These are phyloP conservation scores for Hygrophorus pudorinus DNA, from an alignment of 768 basidiomycete genomes.

Conservation along the genomic window DNA sequence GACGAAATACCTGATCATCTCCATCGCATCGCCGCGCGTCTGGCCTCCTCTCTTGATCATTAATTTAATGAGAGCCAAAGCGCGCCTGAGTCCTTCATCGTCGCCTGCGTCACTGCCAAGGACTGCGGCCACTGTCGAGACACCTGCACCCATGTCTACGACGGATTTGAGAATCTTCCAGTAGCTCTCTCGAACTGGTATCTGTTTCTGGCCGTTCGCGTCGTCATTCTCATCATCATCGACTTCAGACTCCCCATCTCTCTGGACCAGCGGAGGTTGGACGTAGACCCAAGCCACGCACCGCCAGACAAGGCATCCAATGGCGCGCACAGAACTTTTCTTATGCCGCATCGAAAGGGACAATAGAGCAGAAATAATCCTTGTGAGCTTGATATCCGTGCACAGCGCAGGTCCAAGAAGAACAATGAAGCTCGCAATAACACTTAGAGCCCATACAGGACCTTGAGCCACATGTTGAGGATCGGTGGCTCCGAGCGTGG, in stretches of 20 bases:
- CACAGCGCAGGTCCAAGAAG: slow-evolving; percentile 51
- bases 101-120: slow-evolving; percentile 28
- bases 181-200: slow-evolving; percentile 19
- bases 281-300: slow-evolving; percentile 56
- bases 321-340: slow-evolving; percentile 52
- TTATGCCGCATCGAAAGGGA: slow-evolving; percentile 48
- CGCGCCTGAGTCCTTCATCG: slow-evolving; percentile 35
- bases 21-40: slow-evolving; percentile 45
- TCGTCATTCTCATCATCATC: slow-evolving; percentile 12
- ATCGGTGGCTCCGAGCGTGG: slow-evolving; percentile 45
- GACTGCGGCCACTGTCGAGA: slow-evolving; percentile 45
- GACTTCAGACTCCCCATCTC: slow-evolving; percentile 9
- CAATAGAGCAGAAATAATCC: slow-evolving; percentile 40
- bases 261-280: slow-evolving; percentile 34
- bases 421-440: slow-evolving; percentile 55
- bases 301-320: slow-evolving; percentile 60
- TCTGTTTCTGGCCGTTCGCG: slow-evolving; percentile 16
- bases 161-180: slow-evolving; percentile 37
- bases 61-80: slow-evolving; percentile 36
- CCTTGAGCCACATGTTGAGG: slow-evolving; percentile 60
- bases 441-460: slow-evolving; percentile 67
- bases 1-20: slow-evolving; percentile 34
- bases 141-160: slow-evolving; percentile 49
- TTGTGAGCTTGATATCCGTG: slow-evolving; percentile 31
- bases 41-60: slow-evolving; percentile 51